A percentile compares a stretch with the other conserved stretches of the same genome.
Evolutionary conservation across 345 rosid species (phyloP).

Genomic region (Euclidium syriacum): DNA sequence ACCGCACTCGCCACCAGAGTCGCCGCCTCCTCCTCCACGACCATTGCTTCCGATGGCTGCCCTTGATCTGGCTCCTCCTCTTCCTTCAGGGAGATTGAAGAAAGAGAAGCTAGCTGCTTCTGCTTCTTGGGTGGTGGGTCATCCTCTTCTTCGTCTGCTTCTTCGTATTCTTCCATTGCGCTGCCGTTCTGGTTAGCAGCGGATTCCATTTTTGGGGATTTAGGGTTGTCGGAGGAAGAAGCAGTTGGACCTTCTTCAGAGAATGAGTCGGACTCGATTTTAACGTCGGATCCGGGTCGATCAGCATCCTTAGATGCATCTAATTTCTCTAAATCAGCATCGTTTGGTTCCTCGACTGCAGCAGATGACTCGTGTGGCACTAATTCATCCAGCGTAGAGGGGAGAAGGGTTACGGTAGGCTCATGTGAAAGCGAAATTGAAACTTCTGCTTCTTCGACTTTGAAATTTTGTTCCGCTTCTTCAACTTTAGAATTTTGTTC

Average conservation of each 20-base stretch:
- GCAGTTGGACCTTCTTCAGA: constrained; percentile 65
- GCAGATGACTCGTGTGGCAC: neutral
- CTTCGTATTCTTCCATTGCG: constrained; percentile 35
- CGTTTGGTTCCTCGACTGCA: constrained; percentile 13
- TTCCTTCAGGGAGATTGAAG: constrained; percentile 13
- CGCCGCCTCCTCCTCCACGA: neutral
- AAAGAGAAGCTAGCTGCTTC: constrained; percentile 47
- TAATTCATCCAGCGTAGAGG: neutral
- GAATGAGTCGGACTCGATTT: constrained; percentile 45
- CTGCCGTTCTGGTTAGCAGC: neutral
- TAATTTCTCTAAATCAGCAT: constrained; percentile 10
- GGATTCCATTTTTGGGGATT: constrained; percentile 37
- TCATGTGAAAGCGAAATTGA: neutral
- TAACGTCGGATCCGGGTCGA: constrained; percentile 24
- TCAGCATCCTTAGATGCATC: neutral
- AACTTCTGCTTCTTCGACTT: neutral
- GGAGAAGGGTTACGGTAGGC: neutral
- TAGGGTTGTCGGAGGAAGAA: constrained; percentile 70
- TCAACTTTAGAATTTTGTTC: constrained; percentile 1
- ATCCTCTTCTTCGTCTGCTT: constrained; percentile 49
- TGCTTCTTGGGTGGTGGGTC: constrained; percentile 63
- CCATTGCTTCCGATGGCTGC: constrained; percentile 18
- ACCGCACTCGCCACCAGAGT: neutral
- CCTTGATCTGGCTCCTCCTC: constrained; percentile 13
- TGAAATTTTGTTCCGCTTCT: neutral